Evolutionary conservation across 768 basidiomycete genomes (phyloP).

Genomic region (Panus rudis): DNA sequence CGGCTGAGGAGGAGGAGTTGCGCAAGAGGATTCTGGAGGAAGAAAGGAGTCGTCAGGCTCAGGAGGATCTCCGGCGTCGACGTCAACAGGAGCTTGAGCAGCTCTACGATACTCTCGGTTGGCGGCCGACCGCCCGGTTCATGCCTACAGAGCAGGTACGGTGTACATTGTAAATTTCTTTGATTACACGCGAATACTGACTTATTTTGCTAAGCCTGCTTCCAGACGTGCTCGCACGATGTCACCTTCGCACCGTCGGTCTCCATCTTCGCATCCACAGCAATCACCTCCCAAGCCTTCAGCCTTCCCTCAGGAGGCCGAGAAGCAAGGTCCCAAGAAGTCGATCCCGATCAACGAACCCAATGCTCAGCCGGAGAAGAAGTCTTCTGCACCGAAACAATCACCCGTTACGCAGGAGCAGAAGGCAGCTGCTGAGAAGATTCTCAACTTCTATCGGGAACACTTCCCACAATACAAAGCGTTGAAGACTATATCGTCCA

Average conservation of each 20-base stretch:
- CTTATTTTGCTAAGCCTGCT: no score
- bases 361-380: neutral
- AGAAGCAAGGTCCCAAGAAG: neutral
- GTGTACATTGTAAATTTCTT: neutral
- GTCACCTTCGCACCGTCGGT: conserved; percentile 4
- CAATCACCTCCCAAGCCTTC: conserved; percentile 5
- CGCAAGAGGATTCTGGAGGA: conserved; percentile 17
- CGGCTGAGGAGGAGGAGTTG: conserved; percentile 15
- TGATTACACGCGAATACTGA: no score
- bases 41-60: conserved; percentile 14
- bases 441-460: conserved; percentile 41
- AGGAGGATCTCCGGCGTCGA: conserved; percentile 16
- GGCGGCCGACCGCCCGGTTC: no score
- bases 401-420: conserved; percentile 14
- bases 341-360: conserved; percentile 5
- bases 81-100: conserved; percentile 16
- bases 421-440: conserved; percentile 31
- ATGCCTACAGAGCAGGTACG: conserved; percentile 7
- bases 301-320: neutral
- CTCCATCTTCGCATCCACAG: conserved; percentile 2
- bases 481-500: conserved; percentile 30
- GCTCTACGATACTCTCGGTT: conserved; percentile 8
- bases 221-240: conserved; percentile 8
- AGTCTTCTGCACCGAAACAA: neutral
- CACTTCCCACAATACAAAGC: conserved; percentile 27